A percentile compares a stretch with the other conserved stretches of the same genome.
phyloP scores from a whole-genome alignment of 177 flowering plant genomes.

The Vitis hybrid region DNA sequence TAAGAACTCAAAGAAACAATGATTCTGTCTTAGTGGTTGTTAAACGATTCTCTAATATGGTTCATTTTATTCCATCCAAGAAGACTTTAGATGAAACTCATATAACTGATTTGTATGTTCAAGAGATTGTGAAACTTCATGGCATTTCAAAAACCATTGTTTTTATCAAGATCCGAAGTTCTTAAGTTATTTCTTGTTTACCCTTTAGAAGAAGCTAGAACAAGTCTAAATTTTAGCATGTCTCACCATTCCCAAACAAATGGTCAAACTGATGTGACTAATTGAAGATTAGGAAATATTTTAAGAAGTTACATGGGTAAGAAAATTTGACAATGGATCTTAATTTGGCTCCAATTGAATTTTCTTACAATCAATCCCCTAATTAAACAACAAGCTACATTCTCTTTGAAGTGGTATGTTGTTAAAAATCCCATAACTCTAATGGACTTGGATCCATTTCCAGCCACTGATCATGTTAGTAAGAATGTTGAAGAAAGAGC shows the following conservation, averaged over 20 bases:
- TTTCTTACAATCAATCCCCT: constrained; percentile 1
- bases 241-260: constrained; percentile 1
- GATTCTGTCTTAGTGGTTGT: constrained; percentile 13
- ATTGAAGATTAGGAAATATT: constrained; percentile 1
- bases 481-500: not conserved
- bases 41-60: constrained; percentile 12
- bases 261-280: not conserved
- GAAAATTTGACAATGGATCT: not conserved
- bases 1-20: not conserved
- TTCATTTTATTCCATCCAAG: constrained; percentile 14
- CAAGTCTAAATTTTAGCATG: not conserved
- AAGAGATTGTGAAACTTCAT: constrained; percentile 8
- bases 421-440: not conserved
- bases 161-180: not conserved
- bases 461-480: not conserved
- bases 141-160: constrained; percentile 8
- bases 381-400: not conserved
- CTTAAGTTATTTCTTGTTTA: constrained; percentile 6
- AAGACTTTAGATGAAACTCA: constrained; percentile 5
- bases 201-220: not conserved
- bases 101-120: not conserved
- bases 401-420: constrained; percentile 5
- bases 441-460: not conserved
- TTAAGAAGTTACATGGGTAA: not conserved
- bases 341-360: not conserved